Base-by-base conservation (phyloP, 306 rosid genomes). In the Astragalus glycyphyllos region DNA sequence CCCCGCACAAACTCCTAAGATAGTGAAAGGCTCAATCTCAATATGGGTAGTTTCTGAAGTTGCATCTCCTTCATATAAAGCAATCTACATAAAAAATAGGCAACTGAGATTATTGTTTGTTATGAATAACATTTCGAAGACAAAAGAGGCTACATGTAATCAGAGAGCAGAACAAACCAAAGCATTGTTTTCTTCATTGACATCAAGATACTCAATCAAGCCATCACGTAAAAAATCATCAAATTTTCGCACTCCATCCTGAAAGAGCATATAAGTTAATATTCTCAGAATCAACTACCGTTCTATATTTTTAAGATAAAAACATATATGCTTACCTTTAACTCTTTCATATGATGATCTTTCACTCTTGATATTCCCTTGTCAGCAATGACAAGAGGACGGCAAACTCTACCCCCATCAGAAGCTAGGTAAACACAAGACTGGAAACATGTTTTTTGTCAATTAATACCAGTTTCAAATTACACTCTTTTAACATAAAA, bases 361-460 rank as follows among this genome's bases (percentile, higher is more conserved):
- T 88, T 90, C 74, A 93, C 81, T 81, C 96, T 85, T 32, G 98
- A 85, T 59, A 85, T 58, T 70, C 98, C 98, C 53, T 87, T 90
- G 83, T 90, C 96, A 72, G 91, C 96, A 74, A 93, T 88, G 74
- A 93, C 98, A 45, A 93, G 87, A 16, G 98, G 98, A 69, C 98
- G 97, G 63, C 97, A 93, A 70, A 93, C 98, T 78, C 98, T 86
- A 46, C 98, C 98, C 46, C 97, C 98, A 83, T 93, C 98, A 50
- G 98, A 90, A 83, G 98, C 97, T 77, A 93, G 65, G 72, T 93
- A 90, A 37, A 93, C 94, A 82, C 98, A 87, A 23, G 61, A 72
- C 94, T 89, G 90, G 23, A 85, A 65, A 65, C 58, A 81, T 29
- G 64, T 6, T 41, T 26, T 58, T 54, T 41, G 38, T 65, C 54